Evolutionary conservation across 495 filamentous ascomycete genomes (phyloP), one percentile per base, ranked within the genome.

Genomic region (Daldinia childiae): DNA sequence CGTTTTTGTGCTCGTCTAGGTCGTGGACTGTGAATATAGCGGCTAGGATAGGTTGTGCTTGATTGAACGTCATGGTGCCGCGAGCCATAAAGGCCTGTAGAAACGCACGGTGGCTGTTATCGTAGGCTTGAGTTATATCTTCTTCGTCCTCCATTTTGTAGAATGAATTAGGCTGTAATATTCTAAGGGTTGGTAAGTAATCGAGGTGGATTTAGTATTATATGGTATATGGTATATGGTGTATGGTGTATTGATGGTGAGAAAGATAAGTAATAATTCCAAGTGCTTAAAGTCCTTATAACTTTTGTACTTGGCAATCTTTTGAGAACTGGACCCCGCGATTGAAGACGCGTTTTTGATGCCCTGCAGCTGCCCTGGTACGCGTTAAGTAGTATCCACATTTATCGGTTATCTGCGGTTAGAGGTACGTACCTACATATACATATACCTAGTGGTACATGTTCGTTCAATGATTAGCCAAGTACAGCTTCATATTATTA

Each of bases 61-160:
- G 89, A 34, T 85, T 79, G 69, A 92, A 89, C 6, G 91, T 97
- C 77, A 97, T 82, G 24, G 87, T 87, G 7, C 90, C 90, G 17
- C 89, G 89, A 3, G 91, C 88, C 77, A 98, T 87, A 75, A 99
- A 91, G 67, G 91, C 92, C 82, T 99, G 95, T 0, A 98, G 82
- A 75, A 99, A 97, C n/a, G 95, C 94, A 51, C 93, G 91, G 78
- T 98, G 92, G 72, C 85, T 84, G 75, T 97, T 87, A 77, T 77
- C 71, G 66, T 81, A 83, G 21, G 69, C 62, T 21, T 38, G 51
- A 24, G 39, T 14, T 55, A 66, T 48, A 2, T 76, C 73, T 50
- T 76, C 73, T 50, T 69, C 66, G 21, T 73, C 65, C 24, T 72
- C 71, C 74, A 74, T 72, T 17, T 36, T 65, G 58, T 3, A 9